A percentile compares a stretch with the other conserved stretches of the same genome.
Evolutionary conservation across 2,329 filamentous ascomycete species (phyloP).

Genomic region (Knufia petricola): DNA sequence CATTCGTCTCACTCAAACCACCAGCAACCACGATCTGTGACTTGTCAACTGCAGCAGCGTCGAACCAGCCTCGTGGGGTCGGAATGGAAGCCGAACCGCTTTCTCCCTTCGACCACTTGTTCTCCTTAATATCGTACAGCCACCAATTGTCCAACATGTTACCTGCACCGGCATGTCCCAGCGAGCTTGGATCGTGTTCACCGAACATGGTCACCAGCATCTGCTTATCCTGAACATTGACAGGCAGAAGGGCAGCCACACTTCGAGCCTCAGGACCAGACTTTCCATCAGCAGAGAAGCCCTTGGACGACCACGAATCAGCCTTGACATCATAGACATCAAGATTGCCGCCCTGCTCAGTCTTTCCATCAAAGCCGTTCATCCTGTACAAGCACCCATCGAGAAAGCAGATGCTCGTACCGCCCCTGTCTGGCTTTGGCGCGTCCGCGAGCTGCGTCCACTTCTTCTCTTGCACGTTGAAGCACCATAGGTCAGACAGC

Average conservation of each 20-base stretch:
- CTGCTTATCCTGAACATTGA: slow-evolving; percentile 28
- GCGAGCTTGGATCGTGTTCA: slow-evolving; percentile 43
- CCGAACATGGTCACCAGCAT: slow-evolving; percentile 45
- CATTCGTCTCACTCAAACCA: slow-evolving; percentile 44
- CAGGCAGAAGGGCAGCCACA: slow-evolving; percentile 38
- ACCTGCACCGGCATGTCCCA: slow-evolving; percentile 46
- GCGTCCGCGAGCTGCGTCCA: slow-evolving; percentile 63
- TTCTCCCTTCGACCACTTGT: slow-evolving; percentile 29
- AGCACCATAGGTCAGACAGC: slow-evolving; percentile 67
- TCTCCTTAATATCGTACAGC: slow-evolving; percentile 33
- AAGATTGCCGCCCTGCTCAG: slow-evolving; percentile 60
- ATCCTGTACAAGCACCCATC: slow-evolving; percentile 63
- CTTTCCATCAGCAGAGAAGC: slow-evolving; percentile 33
- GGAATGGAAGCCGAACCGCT: slow-evolving; percentile 26
- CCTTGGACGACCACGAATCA: slow-evolving; percentile 32
- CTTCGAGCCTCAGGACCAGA: slow-evolving; percentile 41
- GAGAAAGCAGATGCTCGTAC: slow-evolving; percentile 56
- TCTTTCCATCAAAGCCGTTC: slow-evolving; percentile 65
- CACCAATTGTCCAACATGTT: slow-evolving; percentile 48
- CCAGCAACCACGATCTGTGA: slow-evolving; percentile 39
- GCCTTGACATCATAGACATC: slow-evolving; percentile 46
- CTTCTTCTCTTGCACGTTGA: slow-evolving; percentile 52
- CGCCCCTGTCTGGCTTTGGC: slow-evolving; percentile 57
- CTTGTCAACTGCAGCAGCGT: slow-evolving; percentile 35
- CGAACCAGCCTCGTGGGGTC: slow-evolving; percentile 44